phyloP scores from a whole-genome alignment of 108 stramenopile species.

The Nitzschia inconspicua region DNA sequence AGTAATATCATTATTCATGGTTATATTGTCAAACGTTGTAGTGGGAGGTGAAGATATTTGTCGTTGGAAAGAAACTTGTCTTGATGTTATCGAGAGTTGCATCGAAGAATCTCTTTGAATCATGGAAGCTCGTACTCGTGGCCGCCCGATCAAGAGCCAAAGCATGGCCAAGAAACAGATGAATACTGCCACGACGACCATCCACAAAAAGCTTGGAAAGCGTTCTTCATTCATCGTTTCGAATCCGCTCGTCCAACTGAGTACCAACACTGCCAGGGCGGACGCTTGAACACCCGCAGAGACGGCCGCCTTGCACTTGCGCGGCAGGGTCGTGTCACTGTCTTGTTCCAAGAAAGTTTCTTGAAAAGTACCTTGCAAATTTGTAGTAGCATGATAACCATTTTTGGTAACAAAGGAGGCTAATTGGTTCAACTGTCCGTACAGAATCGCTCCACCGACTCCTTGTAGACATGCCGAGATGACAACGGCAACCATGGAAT shows the following conservation, averaged over 20 bases:
- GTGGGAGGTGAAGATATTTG: too few relatives aligned
- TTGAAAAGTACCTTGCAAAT: too few relatives aligned
- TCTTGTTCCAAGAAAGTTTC: neutral
- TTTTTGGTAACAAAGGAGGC: conserved; percentile 38
- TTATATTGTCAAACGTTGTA: too few relatives aligned
- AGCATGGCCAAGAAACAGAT: conserved; percentile 20
- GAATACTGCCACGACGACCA: conserved; percentile 3
- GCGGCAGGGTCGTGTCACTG: neutral
- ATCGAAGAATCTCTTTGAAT: conserved; percentile 32
- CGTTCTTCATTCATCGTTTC: conserved; percentile 2
- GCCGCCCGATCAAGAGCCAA: conserved; percentile 15
- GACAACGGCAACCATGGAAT: neutral
- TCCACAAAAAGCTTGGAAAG: conserved; percentile 13
- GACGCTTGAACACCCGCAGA: conserved; percentile 46
- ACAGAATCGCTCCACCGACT: conserved; percentile 30
- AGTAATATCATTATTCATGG: too few relatives aligned
- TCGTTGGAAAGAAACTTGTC: too few relatives aligned
- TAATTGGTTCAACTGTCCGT: conserved; percentile 46
- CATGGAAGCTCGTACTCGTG: conserved; percentile 20
- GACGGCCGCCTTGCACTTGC: conserved; percentile 26
- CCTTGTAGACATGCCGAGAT: conserved; percentile 16
- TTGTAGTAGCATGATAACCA: too few relatives aligned
- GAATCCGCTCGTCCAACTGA: conserved; percentile 31
- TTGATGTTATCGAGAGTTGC: too few relatives aligned
- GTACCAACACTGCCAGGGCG: conserved; percentile 25